Base-by-base conservation (phyloP, 2,329 filamentous ascomycete species). In the Gyromitra esculenta region DNA sequence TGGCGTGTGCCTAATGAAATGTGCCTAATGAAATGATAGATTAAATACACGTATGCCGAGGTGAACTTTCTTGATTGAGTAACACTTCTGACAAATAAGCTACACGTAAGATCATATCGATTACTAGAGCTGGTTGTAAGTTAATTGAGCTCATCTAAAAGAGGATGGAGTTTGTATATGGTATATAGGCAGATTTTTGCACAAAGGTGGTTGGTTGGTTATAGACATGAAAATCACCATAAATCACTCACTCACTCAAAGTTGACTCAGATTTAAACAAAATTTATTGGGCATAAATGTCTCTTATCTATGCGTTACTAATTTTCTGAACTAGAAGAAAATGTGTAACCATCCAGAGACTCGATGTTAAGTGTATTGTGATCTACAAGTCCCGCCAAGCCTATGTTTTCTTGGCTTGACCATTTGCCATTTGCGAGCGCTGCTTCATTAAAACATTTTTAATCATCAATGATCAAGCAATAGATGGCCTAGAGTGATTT, bases 241-340 rank as follows among this genome's bases (percentile, higher is more conserved):
- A 54, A 63, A 43, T 68, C 63, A 73, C 71, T 69, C 63, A 69
- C 56, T 18, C 18, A 72, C 45, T 7, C 6, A 52, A 52, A n/a
- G n/a, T 52, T 21, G n/a, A n/a, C 52, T 56, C 7, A n/a, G 21
- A 21, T 21, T 56, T 35, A 15, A 8, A 35, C 8, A 9, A 15
- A 0, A 13, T 1, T 35, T 11, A 35, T 31, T 35, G 31, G 25
- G 21, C 18, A 52, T 52, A 48, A 31, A 8, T 5, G 11, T 18
- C 31, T 65, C 18, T 54, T 66, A 54, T 66, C 63, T 65, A 65
- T 64, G 41, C 57, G 57, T 43, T 45, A n/a, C 39, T 25, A 56
- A 56, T 57, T 57, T 2, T 31, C 21, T 13, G 11, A 57, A 57
- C 45, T 43, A 13, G 37, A 62, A 43, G 13, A 13, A 7, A 59